Percentiles rank a stretch among this genome's conserved stretches.
Evolutionary conservation across 2,329 filamentous ascomycete genomes (phyloP).

Genomic region (Sporothrix inflata): DNA sequence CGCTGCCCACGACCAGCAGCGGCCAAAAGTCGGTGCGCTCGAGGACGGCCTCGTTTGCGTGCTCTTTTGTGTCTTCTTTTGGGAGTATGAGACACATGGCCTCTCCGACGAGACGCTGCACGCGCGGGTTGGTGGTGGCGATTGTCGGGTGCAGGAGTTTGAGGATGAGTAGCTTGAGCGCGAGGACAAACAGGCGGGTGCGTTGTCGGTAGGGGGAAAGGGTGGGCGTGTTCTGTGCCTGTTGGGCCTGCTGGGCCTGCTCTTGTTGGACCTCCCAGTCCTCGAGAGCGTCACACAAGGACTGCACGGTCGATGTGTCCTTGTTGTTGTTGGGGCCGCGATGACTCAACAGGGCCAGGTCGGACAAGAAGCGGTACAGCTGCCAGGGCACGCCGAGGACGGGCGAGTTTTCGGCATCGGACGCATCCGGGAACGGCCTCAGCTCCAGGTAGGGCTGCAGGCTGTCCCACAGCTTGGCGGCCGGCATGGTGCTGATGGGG

Average conservation of each 20-base stretch:
- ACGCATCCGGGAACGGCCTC: conserved; percentile 2
- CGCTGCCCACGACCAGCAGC: conserved; percentile 18
- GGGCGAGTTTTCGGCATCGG: conserved; percentile 17
- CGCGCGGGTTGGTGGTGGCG: not conserved
- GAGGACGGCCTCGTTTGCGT: not conserved
- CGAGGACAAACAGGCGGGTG: not conserved
- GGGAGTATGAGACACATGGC: not conserved
- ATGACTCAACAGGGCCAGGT: not conserved
- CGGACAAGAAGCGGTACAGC: conserved; percentile 10
- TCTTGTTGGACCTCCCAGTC: not conserved
- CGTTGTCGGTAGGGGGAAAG: conserved; percentile 18
- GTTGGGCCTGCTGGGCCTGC: not conserved
- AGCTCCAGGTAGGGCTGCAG: conserved; percentile 6
- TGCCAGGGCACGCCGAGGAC: conserved; percentile 20
- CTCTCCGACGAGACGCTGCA: not conserved
- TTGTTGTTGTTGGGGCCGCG: not conserved
- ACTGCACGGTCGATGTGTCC: not conserved
- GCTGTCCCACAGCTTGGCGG: not conserved
- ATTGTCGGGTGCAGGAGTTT: not conserved
- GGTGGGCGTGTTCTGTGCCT: too few species aligned
- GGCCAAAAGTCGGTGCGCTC: conserved; percentile 21
- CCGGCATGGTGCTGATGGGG: conserved; percentile 16
- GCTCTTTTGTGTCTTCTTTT: not conserved
- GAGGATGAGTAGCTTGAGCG: conserved; percentile 3
- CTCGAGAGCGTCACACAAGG: not conserved